Base-by-base conservation (phyloP, 1,284 basidiomycete species). In the Apiotrichum veenhuisii region DNA sequence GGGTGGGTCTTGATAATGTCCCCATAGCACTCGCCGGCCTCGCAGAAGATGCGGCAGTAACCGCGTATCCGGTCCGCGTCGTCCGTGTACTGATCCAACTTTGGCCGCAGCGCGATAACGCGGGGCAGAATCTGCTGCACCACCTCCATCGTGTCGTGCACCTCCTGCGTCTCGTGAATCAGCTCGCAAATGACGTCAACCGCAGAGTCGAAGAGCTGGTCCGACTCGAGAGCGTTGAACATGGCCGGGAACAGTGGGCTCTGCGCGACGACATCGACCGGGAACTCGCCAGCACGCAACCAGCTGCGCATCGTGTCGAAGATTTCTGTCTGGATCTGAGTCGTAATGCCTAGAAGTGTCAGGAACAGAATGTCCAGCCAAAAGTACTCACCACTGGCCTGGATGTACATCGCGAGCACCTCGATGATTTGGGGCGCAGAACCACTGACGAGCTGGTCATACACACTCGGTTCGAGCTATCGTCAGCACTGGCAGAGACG, bases 151-250 rank as follows among this genome's bases (percentile, higher is more conserved):
- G 94, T 95, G 49, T 98, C 95, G 62, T 96, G 87, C 26, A 97
- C 83, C 76, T 99, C 96, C 77, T 98, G 95, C 0, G 96, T 98
- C 75, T 99, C 96, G 76, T 98, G 93, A 58, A 98, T 94, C 64
- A 98, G 79, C 71, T 97, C 93, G 76, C 91, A 95, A 53, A 98
- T 82, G 43, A 91, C 87, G 64, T 97, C 90, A 41, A 95, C 91
- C 0, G 92, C 93, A 2, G 87, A 77, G 70, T 99, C 96, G 71
- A 98, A 98, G 12, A 98, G 82, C 47, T 85, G 82, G 30, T 96
- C 90, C 2, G 88, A 87, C 12, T 82, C 82, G 22, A 98, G 82
- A 3, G 93, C 89, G 58, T 89, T 85, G 71, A 97, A 96, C 17
- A 87, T 83, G 67, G 86, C 87, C 12, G 81, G 77, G 69, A 98